Conservation (phyloP, 345 rosid species). For the Gossypioides kirkii region DNA sequence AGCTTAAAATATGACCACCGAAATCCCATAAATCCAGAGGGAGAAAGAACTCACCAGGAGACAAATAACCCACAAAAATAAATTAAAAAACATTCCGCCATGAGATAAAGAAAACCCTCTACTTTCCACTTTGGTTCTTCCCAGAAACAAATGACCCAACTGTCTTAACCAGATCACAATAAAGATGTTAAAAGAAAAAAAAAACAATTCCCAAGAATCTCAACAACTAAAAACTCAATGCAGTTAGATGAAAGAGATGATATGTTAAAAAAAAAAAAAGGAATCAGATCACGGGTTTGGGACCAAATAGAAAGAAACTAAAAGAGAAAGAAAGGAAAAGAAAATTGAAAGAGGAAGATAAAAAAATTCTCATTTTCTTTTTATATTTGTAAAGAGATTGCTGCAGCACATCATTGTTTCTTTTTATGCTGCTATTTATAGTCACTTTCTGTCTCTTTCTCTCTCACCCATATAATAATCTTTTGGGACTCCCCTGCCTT, state of each 20-base stretch:
- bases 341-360: background rate
- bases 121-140: background rate
- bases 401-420: constrained; percentile 9
- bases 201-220: constrained; percentile 10
- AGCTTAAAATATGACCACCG: background rate
- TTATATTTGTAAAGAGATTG: background rate
- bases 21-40: background rate
- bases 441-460: constrained; percentile 6
- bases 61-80: background rate
- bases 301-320: background rate
- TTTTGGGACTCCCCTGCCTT: background rate
- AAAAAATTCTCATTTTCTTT: no score
- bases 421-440: constrained; percentile 11
- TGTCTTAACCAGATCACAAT: background rate
- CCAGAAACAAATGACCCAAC: background rate
- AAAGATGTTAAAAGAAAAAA: background rate
- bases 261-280: background rate
- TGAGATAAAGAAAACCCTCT: background rate
- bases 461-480: background rate
- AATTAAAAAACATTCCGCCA: background rate
- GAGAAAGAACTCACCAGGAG: constrained; percentile 1
- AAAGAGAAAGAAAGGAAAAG: background rate
- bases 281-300: constrained; percentile 11
- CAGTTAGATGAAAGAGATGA: background rate
- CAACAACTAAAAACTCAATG: constrained; percentile 3